Base-by-base conservation (phyloP, 1,284 basidiomycete species). In the Sporisorium exsertum region DNA sequence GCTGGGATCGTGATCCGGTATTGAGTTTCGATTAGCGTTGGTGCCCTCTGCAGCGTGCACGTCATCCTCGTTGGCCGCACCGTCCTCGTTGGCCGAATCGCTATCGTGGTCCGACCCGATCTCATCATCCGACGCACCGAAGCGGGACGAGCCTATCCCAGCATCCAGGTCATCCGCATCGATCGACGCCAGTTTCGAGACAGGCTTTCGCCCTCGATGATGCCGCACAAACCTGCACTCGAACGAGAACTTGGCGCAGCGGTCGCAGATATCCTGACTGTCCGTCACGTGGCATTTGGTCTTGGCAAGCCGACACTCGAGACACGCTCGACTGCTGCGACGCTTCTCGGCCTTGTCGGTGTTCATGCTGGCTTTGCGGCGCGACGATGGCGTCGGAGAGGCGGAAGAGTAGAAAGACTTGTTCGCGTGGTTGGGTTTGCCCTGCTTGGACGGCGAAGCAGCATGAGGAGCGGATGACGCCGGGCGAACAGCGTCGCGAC, bases 261-360 rank as follows among this genome's bases (percentile, higher is more conserved):
- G 58, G n/a, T 72, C 62, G 64, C 74, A 77, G 3, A 69, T 49
- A 43, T 65, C 62, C 55, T 66, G 54, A 27, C 47, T 64, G 32
- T 62, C 65, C 3, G 65, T 65, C 18, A 72, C 61, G n/a, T 65
- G 61, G 52, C 74, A 72, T 24, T 76, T 76, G 8, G 69, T 72
- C 66, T 77, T 77, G 10, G 74, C 70, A 12, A 72, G 54, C 2
- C 74, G 65, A 51, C 74, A 77, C 35, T 76, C 73, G 32, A 72
- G 62, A 24, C 73, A 76, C 12, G 73, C 73, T 15, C 73, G 57
- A 37, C 73, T 75, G 58, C 67, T 70, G 9, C 72, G 46, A 6
- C 67, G 65, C 57, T 70, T 70, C 29, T 70, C 72, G 20, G 64
- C 61, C 58, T 67, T 73, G 54, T 73, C 71, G 54, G 27, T 53